A percentile compares a stretch with the other conserved stretches of the same genome.
Conservation (phyloP, 345 rosid genomes). For the Microthlaspi erraticum region DNA sequence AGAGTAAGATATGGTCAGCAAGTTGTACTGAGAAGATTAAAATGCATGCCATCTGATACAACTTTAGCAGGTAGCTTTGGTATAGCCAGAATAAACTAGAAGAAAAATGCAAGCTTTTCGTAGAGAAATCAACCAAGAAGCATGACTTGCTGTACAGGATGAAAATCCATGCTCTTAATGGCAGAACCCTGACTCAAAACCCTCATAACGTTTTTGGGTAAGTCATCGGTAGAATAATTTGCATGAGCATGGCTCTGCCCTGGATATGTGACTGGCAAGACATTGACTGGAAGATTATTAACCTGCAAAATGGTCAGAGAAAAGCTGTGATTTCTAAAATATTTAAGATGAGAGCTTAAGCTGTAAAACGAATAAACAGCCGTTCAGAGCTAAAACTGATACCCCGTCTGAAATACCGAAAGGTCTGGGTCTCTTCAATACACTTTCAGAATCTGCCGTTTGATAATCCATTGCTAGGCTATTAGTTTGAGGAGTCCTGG, state of each 20-base stretch:
- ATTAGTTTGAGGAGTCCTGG: slow-evolving; percentile 59
- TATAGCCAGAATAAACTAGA: slow-evolving; percentile 6
- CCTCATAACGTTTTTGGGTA: slow-evolving; percentile 59
- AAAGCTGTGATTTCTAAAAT: slow-evolving; percentile 16
- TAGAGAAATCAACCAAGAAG: slow-evolving; percentile 66
- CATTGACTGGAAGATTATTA: slow-evolving; percentile 54
- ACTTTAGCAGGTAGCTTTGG: slow-evolving; percentile 15
- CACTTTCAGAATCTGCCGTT: slow-evolving; percentile 74
- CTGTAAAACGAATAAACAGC: slow-evolving; percentile 13
- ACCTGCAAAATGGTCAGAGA: slow-evolving; percentile 43
- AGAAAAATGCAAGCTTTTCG: slow-evolving; percentile 3
- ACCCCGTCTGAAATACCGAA: slow-evolving; percentile 74
- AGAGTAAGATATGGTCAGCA: slow-evolving; percentile 8
- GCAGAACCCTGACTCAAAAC: slow-evolving; percentile 58
- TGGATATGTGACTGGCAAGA: slow-evolving; percentile 54
- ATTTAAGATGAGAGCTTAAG: slow-evolving; percentile 20
- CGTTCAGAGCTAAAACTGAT: not conserved
- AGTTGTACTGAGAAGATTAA: slow-evolving; percentile 37
- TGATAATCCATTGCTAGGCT: slow-evolving; percentile 70
- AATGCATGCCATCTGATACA: slow-evolving; percentile 13
- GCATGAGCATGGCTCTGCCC: slow-evolving; percentile 61
- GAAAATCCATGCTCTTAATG: slow-evolving; percentile 80
- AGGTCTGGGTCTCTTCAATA: slow-evolving; percentile 70
- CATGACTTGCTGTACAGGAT: slow-evolving; percentile 64
- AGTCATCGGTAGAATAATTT: slow-evolving; percentile 57